A percentile compares a stretch with the other conserved stretches of the same genome.
Conservation (phyloP, 1,139 yeast genomes). For the Suhomyces choctaworum region DNA sequence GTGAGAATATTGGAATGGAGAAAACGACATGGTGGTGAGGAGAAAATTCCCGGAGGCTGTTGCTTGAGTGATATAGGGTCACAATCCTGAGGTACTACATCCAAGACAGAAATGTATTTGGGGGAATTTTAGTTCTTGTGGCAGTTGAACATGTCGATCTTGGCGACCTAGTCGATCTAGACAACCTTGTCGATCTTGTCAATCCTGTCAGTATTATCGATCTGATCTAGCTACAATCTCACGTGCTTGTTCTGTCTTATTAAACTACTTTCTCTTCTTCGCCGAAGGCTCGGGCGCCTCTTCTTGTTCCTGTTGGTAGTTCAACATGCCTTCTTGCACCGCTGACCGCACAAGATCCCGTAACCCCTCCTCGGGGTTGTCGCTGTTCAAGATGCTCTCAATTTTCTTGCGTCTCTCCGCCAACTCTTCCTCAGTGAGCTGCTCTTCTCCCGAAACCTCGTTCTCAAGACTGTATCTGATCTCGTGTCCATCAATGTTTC, state of each 20-base stretch:
- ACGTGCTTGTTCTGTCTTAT: conserved; percentile 2
- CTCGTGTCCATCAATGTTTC: conserved; percentile 50
- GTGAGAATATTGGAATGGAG: no score
- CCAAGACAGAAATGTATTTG: no score
- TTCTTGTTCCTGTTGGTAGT: conserved; percentile 24
- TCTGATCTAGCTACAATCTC: no score
- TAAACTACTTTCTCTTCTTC: conserved; percentile 28
- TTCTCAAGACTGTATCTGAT: conserved; percentile 58
- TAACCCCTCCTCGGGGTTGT: conserved; percentile 75
- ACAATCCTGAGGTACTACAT: no score
- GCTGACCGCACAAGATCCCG: conserved; percentile 66
- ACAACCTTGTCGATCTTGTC: no score
- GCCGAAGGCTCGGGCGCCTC: conserved; percentile 16
- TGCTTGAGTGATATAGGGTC: no score
- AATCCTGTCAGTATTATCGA: no score
- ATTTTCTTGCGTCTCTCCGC: conserved; percentile 62
- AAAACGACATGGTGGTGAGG: no score
- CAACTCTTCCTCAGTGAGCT: conserved; percentile 32
- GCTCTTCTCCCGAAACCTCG: conserved; percentile 34
- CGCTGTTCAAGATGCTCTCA: conserved; percentile 71
- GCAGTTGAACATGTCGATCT: not conserved
- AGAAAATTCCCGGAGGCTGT: no score
- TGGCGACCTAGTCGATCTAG: no score
- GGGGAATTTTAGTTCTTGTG: no score
- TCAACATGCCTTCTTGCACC: conserved; percentile 52